Base-by-base conservation (phyloP, 2,329 filamentous ascomycete species). In the Fusarium armeniacum region DNA sequence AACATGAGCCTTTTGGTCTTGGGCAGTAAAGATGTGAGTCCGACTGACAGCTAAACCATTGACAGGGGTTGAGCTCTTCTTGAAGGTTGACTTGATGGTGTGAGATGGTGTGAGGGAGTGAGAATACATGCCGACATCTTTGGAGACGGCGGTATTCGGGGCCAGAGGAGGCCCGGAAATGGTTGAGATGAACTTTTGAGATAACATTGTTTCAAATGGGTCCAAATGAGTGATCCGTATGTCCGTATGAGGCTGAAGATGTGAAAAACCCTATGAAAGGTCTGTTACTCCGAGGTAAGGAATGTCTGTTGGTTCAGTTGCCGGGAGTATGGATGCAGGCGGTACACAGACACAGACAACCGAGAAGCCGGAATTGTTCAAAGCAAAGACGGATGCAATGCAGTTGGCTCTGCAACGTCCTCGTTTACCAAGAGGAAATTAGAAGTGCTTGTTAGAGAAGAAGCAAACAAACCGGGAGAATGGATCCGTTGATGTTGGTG, bases 21-120 rank as follows among this genome's bases (percentile, higher is more conserved):
- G 96, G 6, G 93, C 95, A 6, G 94, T 91, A 78, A 97, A 99
- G 47, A 98, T 86, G 78, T 99, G 96, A 22, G 90, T 90, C 45
- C 88, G 84, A 79, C 87, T 97, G 73, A 94, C 86, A 32, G 93
- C 94, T 58, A 99, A 83, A 73, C 93, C 91, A 79, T 95, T 93
- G 61, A 86, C 83, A 28, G 90, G 86, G n/a, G 90, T 89, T 18
- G 93, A 92, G 83, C 93, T 97, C 83, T 97, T 98, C 85, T 98
- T 98, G 86, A 96, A 94, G 49, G 90, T 87, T 67, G 89, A 84
- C 75, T 91, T 91, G 76, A 94, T 88, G n/a, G 89, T 86, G 69
- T 91, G 87, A 56, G 91, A 86, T 41, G 94, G 94, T 74, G 93
- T 91, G 73, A 94, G 87, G 68, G 93, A 90, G 80, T 97, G 92